phyloP scores from a whole-genome alignment of 192 early-diverging fungal species.

The Radiomyces spectabilis region DNA sequence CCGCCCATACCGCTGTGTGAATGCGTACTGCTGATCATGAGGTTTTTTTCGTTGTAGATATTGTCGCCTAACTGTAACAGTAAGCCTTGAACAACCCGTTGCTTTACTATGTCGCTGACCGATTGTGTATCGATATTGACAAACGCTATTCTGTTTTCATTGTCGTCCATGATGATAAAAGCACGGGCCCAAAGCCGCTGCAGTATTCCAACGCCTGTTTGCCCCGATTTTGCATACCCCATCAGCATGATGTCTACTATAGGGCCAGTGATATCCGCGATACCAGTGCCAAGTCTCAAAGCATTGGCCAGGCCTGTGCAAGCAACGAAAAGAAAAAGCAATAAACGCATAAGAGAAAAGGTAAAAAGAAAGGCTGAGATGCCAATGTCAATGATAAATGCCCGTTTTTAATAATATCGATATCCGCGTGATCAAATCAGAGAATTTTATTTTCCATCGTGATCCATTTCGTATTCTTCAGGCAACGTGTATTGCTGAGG shows the following conservation, averaged over 20 bases:
- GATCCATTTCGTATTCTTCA: no score
- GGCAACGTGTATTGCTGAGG: not conserved
- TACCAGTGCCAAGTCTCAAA: constrained; percentile 16
- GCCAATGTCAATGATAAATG: not conserved
- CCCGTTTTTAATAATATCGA: not conserved
- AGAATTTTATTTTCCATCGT: no score
- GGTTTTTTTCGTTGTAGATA: constrained; percentile 12
- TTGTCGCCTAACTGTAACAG: not conserved
- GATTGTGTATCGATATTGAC: constrained; percentile 27
- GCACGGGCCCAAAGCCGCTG: constrained; percentile 18
- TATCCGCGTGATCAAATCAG: not conserved
- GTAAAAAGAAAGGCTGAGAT: not conserved
- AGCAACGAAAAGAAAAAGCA: not conserved
- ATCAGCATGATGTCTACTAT: constrained; percentile 21
- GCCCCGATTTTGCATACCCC: constrained; percentile 23
- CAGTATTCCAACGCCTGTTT: constrained; percentile 17
- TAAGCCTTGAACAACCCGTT: constrained; percentile 8
- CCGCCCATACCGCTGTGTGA: constrained; percentile 26
- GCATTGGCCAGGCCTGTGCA: no score
- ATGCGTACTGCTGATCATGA: constrained; percentile 23
- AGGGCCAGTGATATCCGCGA: constrained; percentile 23
- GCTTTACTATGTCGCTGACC: constrained; percentile 16
- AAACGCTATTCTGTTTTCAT: constrained; percentile 8
- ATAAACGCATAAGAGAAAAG: not conserved
- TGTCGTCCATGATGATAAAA: constrained; percentile 15